Conservation (phyloP, 345 rosid species). For the Orychophragmus violaceus region DNA sequence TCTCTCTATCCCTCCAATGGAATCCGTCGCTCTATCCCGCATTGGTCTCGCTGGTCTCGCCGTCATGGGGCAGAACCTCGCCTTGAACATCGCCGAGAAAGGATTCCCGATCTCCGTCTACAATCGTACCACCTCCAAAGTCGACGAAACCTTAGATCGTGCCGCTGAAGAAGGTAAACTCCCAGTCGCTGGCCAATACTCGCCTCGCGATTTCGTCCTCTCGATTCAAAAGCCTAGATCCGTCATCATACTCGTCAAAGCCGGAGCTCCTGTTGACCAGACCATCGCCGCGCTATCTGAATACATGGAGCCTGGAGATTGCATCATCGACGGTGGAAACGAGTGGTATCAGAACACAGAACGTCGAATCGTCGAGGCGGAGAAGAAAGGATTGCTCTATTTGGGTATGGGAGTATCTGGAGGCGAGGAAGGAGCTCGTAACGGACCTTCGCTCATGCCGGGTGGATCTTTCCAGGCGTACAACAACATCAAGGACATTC, state of each 20-base stretch:
- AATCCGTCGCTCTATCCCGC: slow-evolving; percentile 56
- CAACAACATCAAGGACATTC: slow-evolving; percentile 55
- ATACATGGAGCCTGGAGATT: slow-evolving; percentile 75
- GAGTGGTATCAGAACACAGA: slow-evolving; percentile 97
- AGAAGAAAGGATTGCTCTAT: slow-evolving; percentile 57
- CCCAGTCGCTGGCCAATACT: slow-evolving; percentile 62
- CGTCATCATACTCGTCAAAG: slow-evolving; percentile 88
- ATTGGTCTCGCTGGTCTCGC: slow-evolving; percentile 91
- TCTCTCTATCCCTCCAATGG: slow-evolving; percentile 35
- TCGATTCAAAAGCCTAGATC: slow-evolving; percentile 84
- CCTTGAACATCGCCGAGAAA: slow-evolving; percentile 86
- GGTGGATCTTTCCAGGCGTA: slow-evolving; percentile 90
- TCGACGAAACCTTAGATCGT: slow-evolving; percentile 77
- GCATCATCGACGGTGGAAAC: slow-evolving; percentile 90
- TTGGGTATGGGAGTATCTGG: slow-evolving; percentile 97
- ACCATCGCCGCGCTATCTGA: slow-evolving; percentile 70
- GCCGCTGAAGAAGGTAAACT: slow-evolving; percentile 65
- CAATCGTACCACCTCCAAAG: slow-evolving; percentile 82
- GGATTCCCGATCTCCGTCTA: slow-evolving; percentile 93
- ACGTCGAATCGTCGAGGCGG: slow-evolving; percentile 53
- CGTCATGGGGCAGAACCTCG: slow-evolving; percentile 95
- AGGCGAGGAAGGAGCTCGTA: slow-evolving; percentile 92
- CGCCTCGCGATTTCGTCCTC: slow-evolving; percentile 79
- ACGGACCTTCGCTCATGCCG: slow-evolving; percentile 93
- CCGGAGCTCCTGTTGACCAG: slow-evolving; percentile 86